These are phyloP conservation scores for Amanita fuliginea DNA, from an alignment of 768 basidiomycete species.

Conservation along the genomic window DNA sequence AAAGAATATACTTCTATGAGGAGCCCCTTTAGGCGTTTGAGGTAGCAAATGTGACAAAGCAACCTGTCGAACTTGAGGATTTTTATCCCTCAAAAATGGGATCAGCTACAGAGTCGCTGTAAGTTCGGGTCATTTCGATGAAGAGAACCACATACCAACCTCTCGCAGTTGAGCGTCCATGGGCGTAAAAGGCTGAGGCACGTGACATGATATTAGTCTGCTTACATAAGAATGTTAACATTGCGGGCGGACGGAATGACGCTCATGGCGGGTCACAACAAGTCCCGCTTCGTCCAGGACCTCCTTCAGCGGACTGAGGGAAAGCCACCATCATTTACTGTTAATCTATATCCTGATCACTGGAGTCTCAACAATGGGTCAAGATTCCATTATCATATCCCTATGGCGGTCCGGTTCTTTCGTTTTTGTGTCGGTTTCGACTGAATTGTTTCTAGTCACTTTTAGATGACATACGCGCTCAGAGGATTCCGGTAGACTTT, in stretches of 20 bases:
- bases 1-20: conserved; percentile 69
- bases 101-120: conserved; percentile 42
- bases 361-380: conserved; percentile 77
- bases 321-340: conserved; percentile 62
- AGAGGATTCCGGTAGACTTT: conserved; percentile 80
- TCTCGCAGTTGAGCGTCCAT: conserved; percentile 39
- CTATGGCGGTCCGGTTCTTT: conserved; percentile 43
- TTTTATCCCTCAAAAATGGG: conserved; percentile 75
- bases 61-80: conserved; percentile 79
- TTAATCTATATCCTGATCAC: conserved; percentile 68
- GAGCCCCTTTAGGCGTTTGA: conserved; percentile 63
- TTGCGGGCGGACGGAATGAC: conserved; percentile 11
- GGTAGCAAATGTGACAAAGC: conserved; percentile 77
- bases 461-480: conserved; percentile 73
- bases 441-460: conserved; percentile 39
- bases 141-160: conserved; percentile 19
- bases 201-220: conserved; percentile 16
- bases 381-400: conserved; percentile 76
- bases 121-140: not conserved
- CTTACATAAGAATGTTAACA: conserved; percentile 3
- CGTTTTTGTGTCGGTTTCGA: not conserved
- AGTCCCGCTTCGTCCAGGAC: conserved; percentile 52
- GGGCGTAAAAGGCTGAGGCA: conserved; percentile 11
- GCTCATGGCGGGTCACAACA: conserved; percentile 63
- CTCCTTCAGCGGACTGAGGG: conserved; percentile 46